Base-by-base conservation (phyloP, 352 stramenopile genomes). In the Thraustotheca clavata region DNA sequence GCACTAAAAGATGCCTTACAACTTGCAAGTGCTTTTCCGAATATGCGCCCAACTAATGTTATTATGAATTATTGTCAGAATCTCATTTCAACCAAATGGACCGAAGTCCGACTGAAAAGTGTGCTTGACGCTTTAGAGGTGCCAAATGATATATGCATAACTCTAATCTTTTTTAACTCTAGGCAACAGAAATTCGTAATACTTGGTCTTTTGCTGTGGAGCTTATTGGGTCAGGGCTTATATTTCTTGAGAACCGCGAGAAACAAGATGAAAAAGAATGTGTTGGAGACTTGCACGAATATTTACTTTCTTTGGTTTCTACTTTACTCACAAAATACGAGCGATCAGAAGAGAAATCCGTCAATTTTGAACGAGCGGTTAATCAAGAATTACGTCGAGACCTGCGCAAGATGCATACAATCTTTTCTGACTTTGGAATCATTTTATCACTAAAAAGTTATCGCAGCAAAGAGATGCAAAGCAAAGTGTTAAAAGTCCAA, bases 1-100 rank as follows among this genome's bases (percentile, higher is more conserved):
- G 57, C 57, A 40, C 47, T 65, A 26, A n/a, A 6, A 3, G 57
- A 65, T 33, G 57, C 57, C 12, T 35, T 65, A 22, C 46, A 50
- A 2, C 31, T 65, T 9, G 57, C 57, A 5, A 29, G 47, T 34
- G 57, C 57, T 12, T 65, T 43, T 38, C 57, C 36, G 16, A 40
- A 65, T n/a, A 8, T 65, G 6, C 38, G 29, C 12, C n/a, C n/a
- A 24, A 29, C 52, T 18, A 26, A 46, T 1, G 38, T 65, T 16
- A 22, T 65, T 14, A 46, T 65, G 11, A 29, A 52, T 16, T 54
- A 35, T 54, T 35, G 36, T 22, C 20, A 65, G 32, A 65, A 55
- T 29, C 27, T 65, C 11, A 36, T 65, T 8, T 8, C 41, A 9
- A 32, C 57, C 8, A 7, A 29, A n/a, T 35, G 12, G 27, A 55